phyloP scores from a whole-genome alignment of 2,329 filamentous ascomycete species.

The Fusarium caatingaense region DNA sequence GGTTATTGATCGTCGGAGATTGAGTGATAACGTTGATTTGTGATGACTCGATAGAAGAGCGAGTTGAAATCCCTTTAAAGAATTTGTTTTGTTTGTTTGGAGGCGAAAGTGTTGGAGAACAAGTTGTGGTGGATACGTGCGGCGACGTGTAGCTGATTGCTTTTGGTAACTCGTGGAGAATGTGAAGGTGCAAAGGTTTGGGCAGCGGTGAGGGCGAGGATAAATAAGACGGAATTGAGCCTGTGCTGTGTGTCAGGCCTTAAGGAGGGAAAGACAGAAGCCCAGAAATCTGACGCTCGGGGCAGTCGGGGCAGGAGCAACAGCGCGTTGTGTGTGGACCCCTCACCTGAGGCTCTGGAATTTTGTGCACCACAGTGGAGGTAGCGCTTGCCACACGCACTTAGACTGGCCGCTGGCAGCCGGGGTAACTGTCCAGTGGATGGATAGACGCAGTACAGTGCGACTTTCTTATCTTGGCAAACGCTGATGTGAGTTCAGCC shows the following conservation, averaged over 20 bases:
- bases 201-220: slow-evolving; percentile 35
- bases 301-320: slow-evolving; percentile 34
- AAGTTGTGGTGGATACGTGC: slow-evolving; percentile 5
- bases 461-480: slow-evolving; percentile 25
- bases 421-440: slow-evolving; percentile 7
- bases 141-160: slow-evolving; percentile 15
- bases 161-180: slow-evolving; percentile 10
- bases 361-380: slow-evolving; percentile 34
- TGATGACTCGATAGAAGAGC: slow-evolving; percentile 9
- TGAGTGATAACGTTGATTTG: slow-evolving; percentile 10
- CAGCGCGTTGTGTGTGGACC: slow-evolving; percentile 29
- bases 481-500: slow-evolving; percentile 11
- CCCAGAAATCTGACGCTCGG: slow-evolving; percentile 35
- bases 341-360: slow-evolving; percentile 42
- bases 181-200: slow-evolving; percentile 31
- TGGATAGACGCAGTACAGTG: slow-evolving; percentile 21
- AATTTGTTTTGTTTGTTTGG: slow-evolving; percentile 8
- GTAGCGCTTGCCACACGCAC: slow-evolving; percentile 26
- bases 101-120: slow-evolving; percentile 3
- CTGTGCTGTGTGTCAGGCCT: not conserved
- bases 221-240: slow-evolving; percentile 10
- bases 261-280: slow-evolving; percentile 18
- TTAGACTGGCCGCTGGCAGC: slow-evolving; percentile 3
- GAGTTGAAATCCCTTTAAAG: slow-evolving; percentile 13
- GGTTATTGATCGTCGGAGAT: slow-evolving; percentile 25